Percentiles rank a stretch among this genome's conserved stretches.
These are phyloP conservation scores for Manihot esculenta DNA, from an alignment of 441 rosid species.

Conservation along the genomic window DNA sequence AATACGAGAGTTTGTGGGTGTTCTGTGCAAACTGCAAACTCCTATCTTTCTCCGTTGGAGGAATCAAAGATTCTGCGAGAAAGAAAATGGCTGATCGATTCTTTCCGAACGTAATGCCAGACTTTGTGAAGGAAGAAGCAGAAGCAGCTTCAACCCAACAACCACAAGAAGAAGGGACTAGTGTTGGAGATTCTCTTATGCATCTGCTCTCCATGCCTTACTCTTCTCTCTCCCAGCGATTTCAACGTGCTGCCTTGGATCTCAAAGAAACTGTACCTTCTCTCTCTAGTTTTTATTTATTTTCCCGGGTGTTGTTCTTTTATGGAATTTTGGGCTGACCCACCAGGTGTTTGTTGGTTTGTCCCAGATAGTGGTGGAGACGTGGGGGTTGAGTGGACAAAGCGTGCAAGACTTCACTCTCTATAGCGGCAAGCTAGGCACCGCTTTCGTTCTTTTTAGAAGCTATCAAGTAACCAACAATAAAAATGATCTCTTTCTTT, in stretches of 20 bases:
- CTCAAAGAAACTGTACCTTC: slow-evolving; percentile 65
- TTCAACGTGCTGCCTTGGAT: slow-evolving; percentile 67
- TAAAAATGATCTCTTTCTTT: slow-evolving; percentile 49
- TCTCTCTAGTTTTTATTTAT: background rate
- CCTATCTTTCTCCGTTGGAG: background rate
- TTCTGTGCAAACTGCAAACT: too few species aligned
- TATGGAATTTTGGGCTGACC: background rate
- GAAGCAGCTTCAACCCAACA: slow-evolving; percentile 9
- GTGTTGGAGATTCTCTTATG: slow-evolving; percentile 44
- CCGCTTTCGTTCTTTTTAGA: slow-evolving; percentile 57
- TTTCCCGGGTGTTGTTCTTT: background rate
- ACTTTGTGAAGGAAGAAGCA: slow-evolving; percentile 36
- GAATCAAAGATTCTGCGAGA: background rate
- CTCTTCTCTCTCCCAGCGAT: slow-evolving; percentile 48
- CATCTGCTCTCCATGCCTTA: slow-evolving; percentile 65
- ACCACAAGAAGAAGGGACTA: background rate
- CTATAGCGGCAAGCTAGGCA: slow-evolving; percentile 63
- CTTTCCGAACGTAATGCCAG: slow-evolving; percentile 62
- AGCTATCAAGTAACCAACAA: slow-evolving; percentile 50
- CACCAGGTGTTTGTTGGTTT: slow-evolving; percentile 14
- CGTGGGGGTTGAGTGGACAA: slow-evolving; percentile 47
- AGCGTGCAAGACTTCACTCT: slow-evolving; percentile 47
- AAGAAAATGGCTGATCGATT: slow-evolving; percentile 58
- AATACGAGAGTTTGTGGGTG: background rate
- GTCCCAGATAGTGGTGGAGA: slow-evolving; percentile 52